Evolutionary conservation across 441 rosid species (phyloP).

Genomic region (Pelargonium hybrid): DNA sequence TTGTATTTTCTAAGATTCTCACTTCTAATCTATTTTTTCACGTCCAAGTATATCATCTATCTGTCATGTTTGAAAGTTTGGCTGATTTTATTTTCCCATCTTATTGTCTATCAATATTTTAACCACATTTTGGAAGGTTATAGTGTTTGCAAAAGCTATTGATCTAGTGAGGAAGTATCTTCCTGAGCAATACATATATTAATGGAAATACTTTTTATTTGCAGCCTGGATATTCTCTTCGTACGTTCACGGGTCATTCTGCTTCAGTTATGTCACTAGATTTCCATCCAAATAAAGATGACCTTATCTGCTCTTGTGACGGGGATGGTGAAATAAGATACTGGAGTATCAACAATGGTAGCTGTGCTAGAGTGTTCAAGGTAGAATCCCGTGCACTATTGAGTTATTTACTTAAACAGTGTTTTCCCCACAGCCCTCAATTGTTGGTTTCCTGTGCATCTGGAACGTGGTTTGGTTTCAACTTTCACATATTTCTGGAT

Average conservation of each 20-base stretch:
- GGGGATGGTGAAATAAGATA: slow-evolving; percentile 75
- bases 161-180: background rate
- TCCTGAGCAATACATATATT: background rate
- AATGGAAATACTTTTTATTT: slow-evolving; percentile 9
- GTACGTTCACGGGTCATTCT: slow-evolving; percentile 71
- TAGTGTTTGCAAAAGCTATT: background rate
- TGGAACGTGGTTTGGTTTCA: background rate
- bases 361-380: slow-evolving; percentile 67
- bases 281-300: slow-evolving; percentile 82
- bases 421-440: too few species aligned
- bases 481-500: background rate
- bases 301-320: slow-evolving; percentile 88
- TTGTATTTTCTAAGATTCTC: too few species aligned
- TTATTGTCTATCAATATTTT: too few species aligned
- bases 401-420: background rate
- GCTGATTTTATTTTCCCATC: too few species aligned
- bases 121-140: background rate
- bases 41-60: too few species aligned
- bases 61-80: too few species aligned
- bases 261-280: slow-evolving; percentile 69
- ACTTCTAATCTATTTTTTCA: too few species aligned
- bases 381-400: slow-evolving; percentile 29
- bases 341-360: slow-evolving; percentile 82
- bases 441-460: background rate
- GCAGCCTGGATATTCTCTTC: slow-evolving; percentile 73